phyloP scores from a whole-genome alignment of 1,284 basidiomycete species.

The Heliocybe sulcata region DNA sequence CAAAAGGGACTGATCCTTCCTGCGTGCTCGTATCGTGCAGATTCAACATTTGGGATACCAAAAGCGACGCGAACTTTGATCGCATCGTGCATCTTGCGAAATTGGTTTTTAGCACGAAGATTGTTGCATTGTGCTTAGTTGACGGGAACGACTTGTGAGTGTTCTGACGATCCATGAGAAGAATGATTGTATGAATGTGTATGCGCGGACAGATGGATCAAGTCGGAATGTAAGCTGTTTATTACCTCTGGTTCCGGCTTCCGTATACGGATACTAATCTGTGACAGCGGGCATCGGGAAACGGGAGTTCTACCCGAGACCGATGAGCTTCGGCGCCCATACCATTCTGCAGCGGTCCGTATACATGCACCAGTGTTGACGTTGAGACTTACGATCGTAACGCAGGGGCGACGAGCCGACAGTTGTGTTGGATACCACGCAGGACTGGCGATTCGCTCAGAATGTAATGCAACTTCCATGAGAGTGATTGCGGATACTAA shows the following conservation, averaged over 20 bases:
- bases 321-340: conserved; percentile 78
- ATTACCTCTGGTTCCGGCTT: neutral
- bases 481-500: neutral
- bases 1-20: neutral
- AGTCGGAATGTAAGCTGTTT: conserved; percentile 2
- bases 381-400: conserved; percentile 7
- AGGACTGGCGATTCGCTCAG: conserved; percentile 86
- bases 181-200: conserved; percentile 6
- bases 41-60: conserved; percentile 84
- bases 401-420: conserved; percentile 80
- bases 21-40: conserved; percentile 27
- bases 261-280: too few species aligned
- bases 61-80: conserved; percentile 86
- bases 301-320: conserved; percentile 42
- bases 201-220: conserved; percentile 11
- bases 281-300: conserved; percentile 60
- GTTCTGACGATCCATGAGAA: conserved; percentile 1
- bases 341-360: conserved; percentile 73
- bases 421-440: conserved; percentile 71
- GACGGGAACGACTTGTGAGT: conserved; percentile 76
- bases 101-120: conserved; percentile 87
- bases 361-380: neutral
- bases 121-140: conserved; percentile 77
- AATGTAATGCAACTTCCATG: conserved; percentile 39
- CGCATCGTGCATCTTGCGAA: conserved; percentile 87